Percentiles rank a stretch among this genome's conserved stretches.
Conservation (phyloP, 257 asterid genomes). For the Solanum medicagineum region DNA sequence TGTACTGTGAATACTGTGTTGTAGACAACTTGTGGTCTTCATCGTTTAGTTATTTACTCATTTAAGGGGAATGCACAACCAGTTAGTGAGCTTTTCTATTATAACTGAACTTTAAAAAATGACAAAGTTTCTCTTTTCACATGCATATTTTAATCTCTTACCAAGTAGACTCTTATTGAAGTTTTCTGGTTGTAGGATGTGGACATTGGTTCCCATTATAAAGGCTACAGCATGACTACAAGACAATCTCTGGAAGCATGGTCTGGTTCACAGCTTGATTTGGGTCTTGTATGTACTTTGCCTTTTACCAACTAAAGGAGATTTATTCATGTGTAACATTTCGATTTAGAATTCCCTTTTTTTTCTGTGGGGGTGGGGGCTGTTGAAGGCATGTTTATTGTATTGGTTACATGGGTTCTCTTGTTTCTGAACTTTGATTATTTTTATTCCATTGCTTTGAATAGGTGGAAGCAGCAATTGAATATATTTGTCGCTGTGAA, state of each 20-base stretch:
- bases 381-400: neutral
- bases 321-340: neutral
- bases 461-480: constrained; percentile 81
- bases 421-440: neutral
- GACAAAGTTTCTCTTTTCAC: neutral
- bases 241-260: constrained; percentile 85
- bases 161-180: neutral
- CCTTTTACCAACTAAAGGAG: neutral
- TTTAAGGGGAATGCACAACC: neutral
- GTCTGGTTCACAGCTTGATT: constrained; percentile 82
- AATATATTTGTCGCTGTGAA: constrained; percentile 74
- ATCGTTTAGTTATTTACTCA: neutral
- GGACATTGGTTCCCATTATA: constrained; percentile 62
- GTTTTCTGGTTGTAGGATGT: constrained; percentile 39
- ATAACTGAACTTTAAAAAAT: neutral
- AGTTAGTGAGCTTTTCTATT: neutral
- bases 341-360: neutral
- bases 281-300: constrained; percentile 71
- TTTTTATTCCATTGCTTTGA: constrained; percentile 9
- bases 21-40: neutral
- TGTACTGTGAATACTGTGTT: neutral
- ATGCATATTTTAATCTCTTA: neutral
- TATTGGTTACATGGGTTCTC: neutral
- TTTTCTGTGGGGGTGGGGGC: neutral
- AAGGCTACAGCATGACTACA: constrained; percentile 63